Evolutionary conservation across 352 stramenopile genomes (phyloP).

Genomic region (Globisporangium recalcitrans): DNA sequence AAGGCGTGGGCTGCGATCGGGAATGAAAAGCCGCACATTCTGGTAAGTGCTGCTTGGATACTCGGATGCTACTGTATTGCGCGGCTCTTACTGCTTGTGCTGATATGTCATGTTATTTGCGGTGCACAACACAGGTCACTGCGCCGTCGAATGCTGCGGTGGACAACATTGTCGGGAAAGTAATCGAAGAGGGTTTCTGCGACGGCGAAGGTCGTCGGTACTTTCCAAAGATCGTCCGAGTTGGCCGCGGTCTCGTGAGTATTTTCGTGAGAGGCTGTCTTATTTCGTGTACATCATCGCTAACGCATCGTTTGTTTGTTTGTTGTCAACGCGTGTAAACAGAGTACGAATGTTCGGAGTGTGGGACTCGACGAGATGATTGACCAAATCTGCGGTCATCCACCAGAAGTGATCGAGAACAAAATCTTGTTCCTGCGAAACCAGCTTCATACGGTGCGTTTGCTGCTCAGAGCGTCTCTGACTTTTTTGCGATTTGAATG

Average conservation of each 20-base stretch:
- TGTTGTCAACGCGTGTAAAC: background rate
- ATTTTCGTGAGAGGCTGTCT: background rate
- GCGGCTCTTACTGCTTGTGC: background rate
- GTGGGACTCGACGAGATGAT: conserved; percentile 84
- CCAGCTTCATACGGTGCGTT: conserved; percentile 48
- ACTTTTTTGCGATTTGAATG: background rate
- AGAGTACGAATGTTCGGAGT: conserved; percentile 75
- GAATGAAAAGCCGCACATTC: conserved; percentile 91
- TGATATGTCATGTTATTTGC: background rate
- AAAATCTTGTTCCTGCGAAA: conserved; percentile 46
- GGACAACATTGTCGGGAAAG: conserved; percentile 96
- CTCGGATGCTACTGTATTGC: background rate
- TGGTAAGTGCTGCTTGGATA: conserved; percentile 34
- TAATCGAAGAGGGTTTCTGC: conserved; percentile 94
- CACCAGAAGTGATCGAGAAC: conserved; percentile 63
- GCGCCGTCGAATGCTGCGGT: conserved; percentile 94
- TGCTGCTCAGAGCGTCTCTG: background rate
- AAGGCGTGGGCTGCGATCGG: conserved; percentile 77
- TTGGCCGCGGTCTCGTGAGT: conserved; percentile 81
- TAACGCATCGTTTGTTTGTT: background rate
- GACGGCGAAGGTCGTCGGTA: conserved; percentile 92
- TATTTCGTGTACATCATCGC: no score
- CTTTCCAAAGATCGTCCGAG: conserved; percentile 93
- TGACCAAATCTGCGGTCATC: conserved; percentile 73
- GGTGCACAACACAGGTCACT: conserved; percentile 41